These are phyloP conservation scores for Saccharum officinarum DNA, from an alignment of 176 grass and related monocot genomes.

Conservation along the genomic window DNA sequence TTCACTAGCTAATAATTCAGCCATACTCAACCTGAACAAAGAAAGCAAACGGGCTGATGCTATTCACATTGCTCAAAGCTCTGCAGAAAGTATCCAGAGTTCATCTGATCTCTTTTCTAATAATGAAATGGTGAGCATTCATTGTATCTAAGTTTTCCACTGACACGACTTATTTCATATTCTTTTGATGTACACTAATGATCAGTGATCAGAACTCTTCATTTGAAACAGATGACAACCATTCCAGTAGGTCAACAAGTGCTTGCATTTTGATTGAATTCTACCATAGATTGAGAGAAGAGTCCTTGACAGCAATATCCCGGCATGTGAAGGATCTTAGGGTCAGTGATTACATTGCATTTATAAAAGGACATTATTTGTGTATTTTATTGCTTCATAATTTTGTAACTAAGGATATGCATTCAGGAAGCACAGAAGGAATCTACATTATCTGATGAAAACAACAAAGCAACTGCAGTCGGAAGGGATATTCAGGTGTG, in stretches of 20 bases:
- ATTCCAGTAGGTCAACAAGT: conserved; percentile 36
- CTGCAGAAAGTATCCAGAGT: conserved; percentile 24
- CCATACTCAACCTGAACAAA: conserved; percentile 45
- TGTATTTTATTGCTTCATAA: conserved; percentile 17
- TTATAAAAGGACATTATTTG: not conserved
- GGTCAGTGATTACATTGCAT: conserved; percentile 29
- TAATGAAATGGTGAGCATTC: conserved; percentile 49
- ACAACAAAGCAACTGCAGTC: conserved; percentile 1
- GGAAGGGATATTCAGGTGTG: conserved; percentile 37
- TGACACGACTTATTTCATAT: not conserved
- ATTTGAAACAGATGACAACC: conserved; percentile 49
- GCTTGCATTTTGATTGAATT: conserved; percentile 42
- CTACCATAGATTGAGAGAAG: conserved; percentile 43
- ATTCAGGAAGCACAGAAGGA: conserved; percentile 21
- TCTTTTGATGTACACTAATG: conserved; percentile 37
- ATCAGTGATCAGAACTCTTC: conserved; percentile 59
- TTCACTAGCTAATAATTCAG: conserved; percentile 20
- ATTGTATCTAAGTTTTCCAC: not conserved
- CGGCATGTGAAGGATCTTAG: conserved; percentile 29
- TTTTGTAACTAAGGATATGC: conserved; percentile 19
- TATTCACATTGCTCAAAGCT: not conserved
- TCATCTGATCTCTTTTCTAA: conserved; percentile 45
- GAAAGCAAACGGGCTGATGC: not conserved
- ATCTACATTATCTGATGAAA: conserved; percentile 3
- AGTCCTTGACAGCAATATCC: conserved; percentile 31